These are phyloP conservation scores for Penicillium sp. DNA, from an alignment of 2,329 filamentous ascomycete species.

Conservation along the genomic window DNA sequence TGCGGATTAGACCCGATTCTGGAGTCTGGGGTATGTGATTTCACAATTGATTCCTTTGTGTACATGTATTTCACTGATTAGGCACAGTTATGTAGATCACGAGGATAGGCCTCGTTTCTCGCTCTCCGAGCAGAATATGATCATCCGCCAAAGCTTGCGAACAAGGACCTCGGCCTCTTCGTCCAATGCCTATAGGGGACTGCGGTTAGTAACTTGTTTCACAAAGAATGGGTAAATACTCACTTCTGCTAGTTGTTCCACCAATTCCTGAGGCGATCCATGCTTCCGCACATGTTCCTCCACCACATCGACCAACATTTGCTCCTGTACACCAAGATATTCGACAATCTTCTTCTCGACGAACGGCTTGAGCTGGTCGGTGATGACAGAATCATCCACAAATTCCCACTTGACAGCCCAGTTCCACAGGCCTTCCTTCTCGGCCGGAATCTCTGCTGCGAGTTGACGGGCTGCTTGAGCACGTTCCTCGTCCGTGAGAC, in stretches of 20 bases:
- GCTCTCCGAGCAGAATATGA: conserved; percentile 94
- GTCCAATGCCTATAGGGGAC: conserved; percentile 66
- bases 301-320: conserved; percentile 89
- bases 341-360: conserved; percentile 98
- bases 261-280: conserved; percentile 72
- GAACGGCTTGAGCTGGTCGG: conserved; percentile 86
- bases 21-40: no score
- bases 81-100: no score
- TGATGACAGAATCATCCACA: conserved; percentile 75
- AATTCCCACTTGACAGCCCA: conserved; percentile 93
- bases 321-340: conserved; percentile 92
- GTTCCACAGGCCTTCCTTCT: conserved; percentile 83
- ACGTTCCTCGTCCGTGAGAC: conserved; percentile 82
- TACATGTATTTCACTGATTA: background rate
- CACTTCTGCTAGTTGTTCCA: conserved; percentile 80
- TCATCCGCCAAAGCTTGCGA: conserved; percentile 97
- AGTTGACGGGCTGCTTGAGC: conserved; percentile 76
- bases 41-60: background rate
- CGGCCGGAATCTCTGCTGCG: conserved; percentile 83
- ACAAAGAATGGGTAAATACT: conserved; percentile 37
- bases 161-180: conserved; percentile 93
- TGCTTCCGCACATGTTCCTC: conserved; percentile 79
- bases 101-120: conserved; percentile 83
- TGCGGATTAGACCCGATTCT: background rate
- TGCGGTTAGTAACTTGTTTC: conserved; percentile 33